phyloP scores from a whole-genome alignment of 441 rosid species.

The Pelargonium citronellum region DNA sequence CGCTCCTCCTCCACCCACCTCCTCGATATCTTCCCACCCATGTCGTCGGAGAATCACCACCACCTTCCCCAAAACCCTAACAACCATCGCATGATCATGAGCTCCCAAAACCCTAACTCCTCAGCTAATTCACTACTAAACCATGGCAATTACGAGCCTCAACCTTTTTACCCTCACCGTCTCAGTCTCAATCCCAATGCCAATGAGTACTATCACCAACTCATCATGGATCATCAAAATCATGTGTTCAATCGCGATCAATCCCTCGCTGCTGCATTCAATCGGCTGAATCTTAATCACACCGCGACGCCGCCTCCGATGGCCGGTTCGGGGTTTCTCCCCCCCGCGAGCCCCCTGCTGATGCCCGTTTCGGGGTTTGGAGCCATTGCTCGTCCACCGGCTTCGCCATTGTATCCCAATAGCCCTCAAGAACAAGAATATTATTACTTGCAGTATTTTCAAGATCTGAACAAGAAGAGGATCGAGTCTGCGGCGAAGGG shows the following conservation, averaged over 20 bases:
- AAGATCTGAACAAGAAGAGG: neutral
- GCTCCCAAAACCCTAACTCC: neutral
- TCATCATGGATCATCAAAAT: neutral
- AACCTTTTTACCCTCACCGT: too few relatives aligned
- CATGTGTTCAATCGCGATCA: neutral
- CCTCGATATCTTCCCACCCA: neutral
- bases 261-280: neutral
- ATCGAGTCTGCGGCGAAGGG: neutral
- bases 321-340: neutral
- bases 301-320: neutral
- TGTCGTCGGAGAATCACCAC: neutral
- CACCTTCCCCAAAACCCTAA: neutral
- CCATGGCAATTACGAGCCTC: too few relatives aligned
- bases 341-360: too few relatives aligned
- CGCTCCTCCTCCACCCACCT: neutral
- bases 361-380: too few relatives aligned
- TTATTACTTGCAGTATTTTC: neutral
- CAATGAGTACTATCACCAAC: neutral
- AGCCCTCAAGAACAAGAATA: neutral
- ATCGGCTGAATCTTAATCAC: neutral
- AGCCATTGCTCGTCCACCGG: neutral
- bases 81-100: too few relatives aligned
- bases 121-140: neutral
- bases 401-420: neutral
- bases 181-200: neutral